Base-by-base conservation (phyloP, 371 early-diverging fungal species). In the Mortierella sp. region DNA sequence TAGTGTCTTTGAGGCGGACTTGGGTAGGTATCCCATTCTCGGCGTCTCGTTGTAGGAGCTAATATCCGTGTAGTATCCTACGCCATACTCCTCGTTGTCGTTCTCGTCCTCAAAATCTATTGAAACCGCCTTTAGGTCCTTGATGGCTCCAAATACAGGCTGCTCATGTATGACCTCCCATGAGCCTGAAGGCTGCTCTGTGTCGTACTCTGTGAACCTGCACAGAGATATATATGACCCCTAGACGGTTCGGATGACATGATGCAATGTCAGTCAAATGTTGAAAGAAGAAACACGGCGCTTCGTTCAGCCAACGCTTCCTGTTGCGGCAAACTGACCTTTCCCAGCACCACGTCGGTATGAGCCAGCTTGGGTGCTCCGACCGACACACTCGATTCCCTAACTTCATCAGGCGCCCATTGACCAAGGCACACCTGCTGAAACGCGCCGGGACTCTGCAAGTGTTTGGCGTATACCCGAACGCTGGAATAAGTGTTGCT, bases 351-450 rank as follows among this genome's bases (percentile, higher is more conserved):
- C 31, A 85, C 73, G 67, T 85, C 86, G 6, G 76, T 26, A 55
- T 72, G 64, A 40, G 37, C 75, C 19, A 53, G 37, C 34, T 55
- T 64, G 19, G 28, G 54, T 8, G 53, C 9, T 6, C 55, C 44
- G 26, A 21, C 37, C 16, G 31, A 21, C 26, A 57, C 61, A 0
- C 24, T 24, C 46, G 4, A 61, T 31, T 61, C 46, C 14, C 70
- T 31, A 31, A 46, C 37, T 8, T 57, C 69, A 9, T 34, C 69
- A 9, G 72, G 64, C 1, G 81, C 78, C 86, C 86, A 85, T 54
- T 81, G 55, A 1, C 78, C 86, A n/a, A 81, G 61, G 77, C 86
- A 85, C 19, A 67, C 86, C 34, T 85, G 86, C 4, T 85, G 86
- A 26, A 85, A 74, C 8, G 78, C 73, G 51, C 79, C 73, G 28